Percentiles rank a stretch among this genome's conserved stretches.
phyloP scores from a whole-genome alignment of 768 basidiomycete species.

The Collybia sordida region DNA sequence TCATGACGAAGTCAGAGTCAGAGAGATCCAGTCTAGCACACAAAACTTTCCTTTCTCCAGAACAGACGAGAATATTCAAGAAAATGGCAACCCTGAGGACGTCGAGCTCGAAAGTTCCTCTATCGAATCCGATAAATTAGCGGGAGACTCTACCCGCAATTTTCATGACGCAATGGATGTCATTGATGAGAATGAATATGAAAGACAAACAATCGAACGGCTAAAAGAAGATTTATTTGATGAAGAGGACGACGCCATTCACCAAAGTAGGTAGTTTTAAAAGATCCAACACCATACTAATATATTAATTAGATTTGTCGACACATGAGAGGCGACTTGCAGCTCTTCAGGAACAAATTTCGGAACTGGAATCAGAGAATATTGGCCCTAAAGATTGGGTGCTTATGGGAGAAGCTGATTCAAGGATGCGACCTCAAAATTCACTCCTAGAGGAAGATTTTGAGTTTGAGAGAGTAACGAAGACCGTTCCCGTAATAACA shows the following conservation, averaged over 20 bases:
- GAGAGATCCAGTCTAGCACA: constrained; percentile 73
- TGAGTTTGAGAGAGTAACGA: constrained; percentile 90
- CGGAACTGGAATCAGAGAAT: constrained; percentile 81
- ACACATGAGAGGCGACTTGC: constrained; percentile 80
- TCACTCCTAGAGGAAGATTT: constrained; percentile 91
- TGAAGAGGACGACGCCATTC: constrained; percentile 57
- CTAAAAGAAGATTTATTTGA: constrained; percentile 80
- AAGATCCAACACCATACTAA: constrained; percentile 12
- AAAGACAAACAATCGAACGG: constrained; percentile 57
- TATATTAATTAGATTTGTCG: constrained; percentile 51
- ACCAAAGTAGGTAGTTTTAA: constrained; percentile 22
- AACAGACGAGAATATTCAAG: constrained; percentile 41
- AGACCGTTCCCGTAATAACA: constrained; percentile 85
- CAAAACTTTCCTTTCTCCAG: constrained; percentile 57
- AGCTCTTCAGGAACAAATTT: constrained; percentile 75
- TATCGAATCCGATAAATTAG: constrained; percentile 25
- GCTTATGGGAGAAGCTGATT: constrained; percentile 85
- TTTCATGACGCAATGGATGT: constrained; percentile 32
- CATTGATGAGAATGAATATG: constrained; percentile 24
- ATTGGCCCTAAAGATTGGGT: constrained; percentile 91
- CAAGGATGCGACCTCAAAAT: constrained; percentile 84
- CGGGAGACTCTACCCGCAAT: constrained; percentile 15
- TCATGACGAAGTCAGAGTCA: constrained; percentile 77
- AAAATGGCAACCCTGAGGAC: constrained; percentile 32
- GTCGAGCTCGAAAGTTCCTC: constrained; percentile 31